Percentiles rank a stretch among this genome's conserved stretches.
These are phyloP conservation scores for Rhodocollybia butyracea DNA, from an alignment of 768 basidiomycete genomes.

Conservation along the genomic window DNA sequence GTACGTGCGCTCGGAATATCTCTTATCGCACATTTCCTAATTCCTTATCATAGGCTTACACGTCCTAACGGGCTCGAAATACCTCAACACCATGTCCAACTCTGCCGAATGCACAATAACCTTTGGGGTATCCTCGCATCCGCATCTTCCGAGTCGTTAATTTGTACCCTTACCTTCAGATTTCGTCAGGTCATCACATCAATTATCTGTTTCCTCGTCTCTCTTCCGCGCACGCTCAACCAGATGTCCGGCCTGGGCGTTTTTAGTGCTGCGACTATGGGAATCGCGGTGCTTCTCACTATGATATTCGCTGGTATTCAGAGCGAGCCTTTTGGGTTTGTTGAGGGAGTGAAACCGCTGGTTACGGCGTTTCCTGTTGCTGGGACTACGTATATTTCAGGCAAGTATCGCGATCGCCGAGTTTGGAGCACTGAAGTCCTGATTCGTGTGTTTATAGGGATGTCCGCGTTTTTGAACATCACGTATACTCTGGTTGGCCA, in stretches of 20 bases:
- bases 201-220: constrained; percentile 37
- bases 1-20: constrained; percentile 15
- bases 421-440: neutral
- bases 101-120: constrained; percentile 38
- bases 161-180: neutral
- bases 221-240: constrained; percentile 40
- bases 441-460: constrained; percentile 21
- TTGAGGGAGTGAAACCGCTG: constrained; percentile 30
- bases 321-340: constrained; percentile 38
- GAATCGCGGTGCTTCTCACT: constrained; percentile 39
- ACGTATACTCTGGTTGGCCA: constrained; percentile 44
- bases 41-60: constrained; percentile 31
- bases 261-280: constrained; percentile 43
- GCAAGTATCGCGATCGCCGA: constrained; percentile 14
- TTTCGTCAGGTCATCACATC: constrained; percentile 31
- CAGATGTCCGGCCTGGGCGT: constrained; percentile 38
- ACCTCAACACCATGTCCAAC: constrained; percentile 43
- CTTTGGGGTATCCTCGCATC: constrained; percentile 23
- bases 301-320: constrained; percentile 40
- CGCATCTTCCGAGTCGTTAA: neutral
- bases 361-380: constrained; percentile 32
- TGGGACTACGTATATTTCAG: constrained; percentile 37
- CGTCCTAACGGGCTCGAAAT: constrained; percentile 42
- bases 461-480: constrained; percentile 46
- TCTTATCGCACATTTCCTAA: neutral